Conservation (phyloP, 306 rosid species). For the Pterocarpus macrocarpus region DNA sequence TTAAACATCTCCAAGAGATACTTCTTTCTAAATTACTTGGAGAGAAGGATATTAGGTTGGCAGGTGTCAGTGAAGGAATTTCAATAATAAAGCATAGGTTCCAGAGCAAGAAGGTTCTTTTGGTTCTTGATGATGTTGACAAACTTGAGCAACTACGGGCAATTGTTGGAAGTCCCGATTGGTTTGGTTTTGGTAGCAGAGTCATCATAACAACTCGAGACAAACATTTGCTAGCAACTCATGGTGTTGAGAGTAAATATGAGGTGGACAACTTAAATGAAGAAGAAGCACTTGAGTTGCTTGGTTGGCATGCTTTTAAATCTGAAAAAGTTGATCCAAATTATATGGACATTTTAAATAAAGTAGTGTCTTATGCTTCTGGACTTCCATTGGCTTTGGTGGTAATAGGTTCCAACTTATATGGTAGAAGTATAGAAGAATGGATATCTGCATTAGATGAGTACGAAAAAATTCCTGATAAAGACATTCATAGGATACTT, state of each 20-base stretch:
- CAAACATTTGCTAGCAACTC: constrained; percentile 24
- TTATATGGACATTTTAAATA: not conserved
- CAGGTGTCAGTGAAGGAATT: constrained; percentile 31
- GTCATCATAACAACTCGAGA: constrained; percentile 46
- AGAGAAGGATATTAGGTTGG: not conserved
- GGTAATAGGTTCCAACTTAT: constrained; percentile 36
- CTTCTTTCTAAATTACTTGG: constrained; percentile 33
- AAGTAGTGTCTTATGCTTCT: constrained; percentile 2
- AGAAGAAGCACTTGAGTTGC: constrained; percentile 15
- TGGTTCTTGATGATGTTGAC: constrained; percentile 43
- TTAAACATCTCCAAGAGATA: constrained; percentile 34
- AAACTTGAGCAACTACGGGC: constrained; percentile 12
- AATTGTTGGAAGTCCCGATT: constrained; percentile 6
- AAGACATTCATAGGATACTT: not conserved
- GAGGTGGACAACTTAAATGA: not conserved
- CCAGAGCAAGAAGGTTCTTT: constrained; percentile 9
- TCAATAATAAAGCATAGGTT: constrained; percentile 29
- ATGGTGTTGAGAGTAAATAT: not conserved
- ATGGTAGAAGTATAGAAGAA: not conserved
- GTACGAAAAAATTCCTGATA: not conserved
- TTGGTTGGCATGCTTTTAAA: constrained; percentile 45
- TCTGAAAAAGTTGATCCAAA: not conserved
- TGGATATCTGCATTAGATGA: constrained; percentile 27
- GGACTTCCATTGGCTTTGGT: constrained; percentile 47
- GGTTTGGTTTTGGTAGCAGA: constrained; percentile 46